Conservation (phyloP, 768 basidiomycete genomes). For the Rhizopogon sp. region DNA sequence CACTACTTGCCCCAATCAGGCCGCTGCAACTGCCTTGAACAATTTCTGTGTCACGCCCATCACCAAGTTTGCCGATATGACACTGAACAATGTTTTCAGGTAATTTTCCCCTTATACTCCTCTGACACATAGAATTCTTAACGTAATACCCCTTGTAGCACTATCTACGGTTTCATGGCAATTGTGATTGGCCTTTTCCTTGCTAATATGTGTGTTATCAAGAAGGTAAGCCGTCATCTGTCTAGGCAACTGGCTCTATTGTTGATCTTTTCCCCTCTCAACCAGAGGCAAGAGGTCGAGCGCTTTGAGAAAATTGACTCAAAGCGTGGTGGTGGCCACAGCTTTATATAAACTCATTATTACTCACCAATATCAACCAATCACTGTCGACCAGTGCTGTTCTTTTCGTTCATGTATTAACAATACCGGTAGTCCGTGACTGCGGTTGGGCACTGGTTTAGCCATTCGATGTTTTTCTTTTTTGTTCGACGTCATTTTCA, state of each 20-base stretch:
- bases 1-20: constrained; percentile 46
- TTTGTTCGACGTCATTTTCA: neutral
- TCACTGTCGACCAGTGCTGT: no score
- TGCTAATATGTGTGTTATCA: constrained; percentile 82
- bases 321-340: constrained; percentile 82
- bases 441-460: neutral
- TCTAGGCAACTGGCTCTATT: neutral
- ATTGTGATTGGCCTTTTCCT: constrained; percentile 72
- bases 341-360: constrained; percentile 62
- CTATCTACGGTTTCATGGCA: constrained; percentile 81
- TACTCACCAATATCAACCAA: neutral
- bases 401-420: neutral
- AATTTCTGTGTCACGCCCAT: constrained; percentile 73
- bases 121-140: neutral
- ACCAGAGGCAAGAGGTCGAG: constrained; percentile 70
- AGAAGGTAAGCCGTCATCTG: constrained; percentile 43
- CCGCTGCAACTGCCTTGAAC: constrained; percentile 28
- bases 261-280: constrained; percentile 6
- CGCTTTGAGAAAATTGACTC: constrained; percentile 87
- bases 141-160: constrained; percentile 27
- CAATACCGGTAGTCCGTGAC: neutral
- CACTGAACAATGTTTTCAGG: constrained; percentile 82
- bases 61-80: constrained; percentile 62
- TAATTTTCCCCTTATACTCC: constrained; percentile 32
- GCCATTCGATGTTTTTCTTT: neutral